phyloP scores from a whole-genome alignment of 1,284 basidiomycete genomes.

The Malassezia restricta region DNA sequence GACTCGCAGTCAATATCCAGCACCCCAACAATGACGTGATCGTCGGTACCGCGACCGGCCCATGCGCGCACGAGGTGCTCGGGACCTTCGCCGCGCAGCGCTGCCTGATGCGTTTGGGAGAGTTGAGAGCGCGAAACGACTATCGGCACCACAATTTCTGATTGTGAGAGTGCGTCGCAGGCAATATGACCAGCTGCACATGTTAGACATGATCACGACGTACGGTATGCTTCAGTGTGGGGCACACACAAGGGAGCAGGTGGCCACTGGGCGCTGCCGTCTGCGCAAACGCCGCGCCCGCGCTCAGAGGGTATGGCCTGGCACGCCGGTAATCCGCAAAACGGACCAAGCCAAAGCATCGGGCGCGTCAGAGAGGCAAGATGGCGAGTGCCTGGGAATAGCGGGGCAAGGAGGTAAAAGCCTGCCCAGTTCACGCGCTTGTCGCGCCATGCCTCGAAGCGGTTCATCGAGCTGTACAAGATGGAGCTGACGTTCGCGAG shows the following conservation, averaged over 20 bases:
- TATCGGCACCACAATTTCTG: constrained; percentile 47
- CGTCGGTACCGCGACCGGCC: constrained; percentile 27
- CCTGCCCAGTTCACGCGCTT: constrained; percentile 46
- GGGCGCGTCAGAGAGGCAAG: constrained; percentile 13
- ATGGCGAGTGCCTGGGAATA: constrained; percentile 26
- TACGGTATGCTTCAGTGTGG: constrained; percentile 42
- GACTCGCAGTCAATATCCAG: constrained; percentile 48
- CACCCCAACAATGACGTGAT: constrained; percentile 45
- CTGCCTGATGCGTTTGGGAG: constrained; percentile 12
- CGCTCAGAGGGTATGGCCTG: constrained; percentile 36
- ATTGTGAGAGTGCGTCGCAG: constrained; percentile 45
- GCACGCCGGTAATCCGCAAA: constrained; percentile 48
- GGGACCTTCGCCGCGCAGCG: constrained; percentile 15
- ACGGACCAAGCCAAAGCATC: constrained; percentile 46
- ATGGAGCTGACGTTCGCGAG: constrained; percentile 39
- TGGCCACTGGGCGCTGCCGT: constrained; percentile 35
- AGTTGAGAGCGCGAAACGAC: constrained; percentile 25
- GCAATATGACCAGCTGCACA: constrained; percentile 46
- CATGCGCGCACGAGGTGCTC: constrained; percentile 20
- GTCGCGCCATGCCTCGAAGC: constrained; percentile 22
- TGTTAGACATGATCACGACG: constrained; percentile 1
- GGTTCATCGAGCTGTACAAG: constrained; percentile 38
- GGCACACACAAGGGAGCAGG: constrained; percentile 39
- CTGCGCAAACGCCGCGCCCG: constrained; percentile 47
- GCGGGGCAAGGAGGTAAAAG: constrained; percentile 47